A percentile compares a stretch with the other conserved stretches of the same genome.
phyloP scores from a whole-genome alignment of 768 basidiomycete species.

The Peribolospora kevripleyi region DNA sequence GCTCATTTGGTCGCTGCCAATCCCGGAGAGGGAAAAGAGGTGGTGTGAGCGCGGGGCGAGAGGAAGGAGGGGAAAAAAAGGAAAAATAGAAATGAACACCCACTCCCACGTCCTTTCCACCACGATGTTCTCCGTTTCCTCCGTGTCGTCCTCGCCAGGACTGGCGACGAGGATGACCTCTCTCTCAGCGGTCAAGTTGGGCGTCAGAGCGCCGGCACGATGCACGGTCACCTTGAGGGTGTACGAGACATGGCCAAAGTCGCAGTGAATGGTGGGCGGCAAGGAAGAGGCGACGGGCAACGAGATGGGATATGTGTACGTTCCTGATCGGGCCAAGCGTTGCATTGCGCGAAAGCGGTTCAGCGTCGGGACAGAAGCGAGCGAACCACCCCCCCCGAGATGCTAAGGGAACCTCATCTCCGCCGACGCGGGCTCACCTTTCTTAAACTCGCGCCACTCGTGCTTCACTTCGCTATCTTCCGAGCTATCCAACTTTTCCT shows the following conservation, averaged over 20 bases:
- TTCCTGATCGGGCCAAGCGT: constrained; percentile 28
- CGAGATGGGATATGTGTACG: constrained; percentile 81
- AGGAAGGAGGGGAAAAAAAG: not conserved
- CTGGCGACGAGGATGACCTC: constrained; percentile 52
- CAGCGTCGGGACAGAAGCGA: not conserved
- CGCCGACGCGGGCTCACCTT: too few relatives aligned
- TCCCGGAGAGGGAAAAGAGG: not conserved
- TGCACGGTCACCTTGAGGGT: constrained; percentile 55
- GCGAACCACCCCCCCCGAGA: constrained; percentile 42
- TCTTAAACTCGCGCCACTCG: too few relatives aligned
- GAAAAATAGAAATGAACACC: constrained; percentile 26
- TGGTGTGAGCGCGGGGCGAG: not conserved
- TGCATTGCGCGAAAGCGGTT: not conserved
- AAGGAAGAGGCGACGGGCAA: constrained; percentile 57
- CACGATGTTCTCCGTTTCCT: constrained; percentile 50
- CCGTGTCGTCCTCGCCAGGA: constrained; percentile 62
- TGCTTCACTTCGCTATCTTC: too few relatives aligned
- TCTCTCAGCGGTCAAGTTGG: constrained; percentile 40
- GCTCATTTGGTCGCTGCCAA: constrained; percentile 22
- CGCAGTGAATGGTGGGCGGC: constrained; percentile 50
- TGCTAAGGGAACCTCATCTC: too few relatives aligned
- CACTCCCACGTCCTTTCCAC: constrained; percentile 79
- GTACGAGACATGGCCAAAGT: constrained; percentile 57
- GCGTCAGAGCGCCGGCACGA: constrained; percentile 54
- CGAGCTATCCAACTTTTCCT: too few relatives aligned